Evolutionary conservation across 2,329 filamentous ascomycete genomes (phyloP).

Genomic region (Xylaria sp.): DNA sequence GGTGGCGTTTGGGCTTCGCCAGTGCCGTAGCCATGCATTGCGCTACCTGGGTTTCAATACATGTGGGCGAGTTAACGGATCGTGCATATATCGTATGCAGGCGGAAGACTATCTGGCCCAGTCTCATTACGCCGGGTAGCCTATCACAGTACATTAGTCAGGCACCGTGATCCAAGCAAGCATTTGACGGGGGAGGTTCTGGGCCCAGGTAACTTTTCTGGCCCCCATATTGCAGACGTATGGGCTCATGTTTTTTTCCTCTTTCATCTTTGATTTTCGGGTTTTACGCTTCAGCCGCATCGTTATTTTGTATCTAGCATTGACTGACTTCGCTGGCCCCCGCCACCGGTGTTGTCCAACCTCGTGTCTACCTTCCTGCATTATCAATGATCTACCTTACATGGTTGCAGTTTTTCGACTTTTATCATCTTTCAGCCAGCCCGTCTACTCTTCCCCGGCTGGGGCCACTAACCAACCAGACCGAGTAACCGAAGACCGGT

Average conservation of each 20-base stretch:
- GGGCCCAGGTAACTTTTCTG: conserved; percentile 3
- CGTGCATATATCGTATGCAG: conserved; percentile 29
- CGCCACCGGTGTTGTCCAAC: conserved; percentile 32
- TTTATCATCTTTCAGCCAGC: conserved; percentile 27
- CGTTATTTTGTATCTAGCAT: conserved; percentile 15
- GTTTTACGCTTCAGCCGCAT: conserved; percentile 29
- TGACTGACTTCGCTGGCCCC: conserved; percentile 12
- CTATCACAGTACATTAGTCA: conserved; percentile 32
- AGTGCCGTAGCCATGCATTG: conserved; percentile 14
- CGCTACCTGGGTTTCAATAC: conserved; percentile 27
- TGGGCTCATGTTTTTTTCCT: conserved; percentile 16
- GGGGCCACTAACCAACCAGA: conserved; percentile 12
- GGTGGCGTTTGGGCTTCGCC: conserved; percentile 22
- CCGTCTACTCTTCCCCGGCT: neutral
- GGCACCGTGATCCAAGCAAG: conserved; percentile 26
- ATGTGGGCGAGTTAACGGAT: conserved; percentile 23
- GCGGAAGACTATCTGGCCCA: conserved; percentile 22
- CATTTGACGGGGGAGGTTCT: conserved; percentile 13
- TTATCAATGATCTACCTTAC: conserved; percentile 33
- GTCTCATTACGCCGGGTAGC: conserved; percentile 26
- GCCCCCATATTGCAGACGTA: conserved; percentile 8
- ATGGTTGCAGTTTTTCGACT: conserved; percentile 30
- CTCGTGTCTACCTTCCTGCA: conserved; percentile 34
- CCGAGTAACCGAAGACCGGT: conserved; percentile 5
- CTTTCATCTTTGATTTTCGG: neutral